Evolutionary conservation across 805 yeast genomes (phyloP).

Genomic region (Candida pseudoglaebosa): DNA sequence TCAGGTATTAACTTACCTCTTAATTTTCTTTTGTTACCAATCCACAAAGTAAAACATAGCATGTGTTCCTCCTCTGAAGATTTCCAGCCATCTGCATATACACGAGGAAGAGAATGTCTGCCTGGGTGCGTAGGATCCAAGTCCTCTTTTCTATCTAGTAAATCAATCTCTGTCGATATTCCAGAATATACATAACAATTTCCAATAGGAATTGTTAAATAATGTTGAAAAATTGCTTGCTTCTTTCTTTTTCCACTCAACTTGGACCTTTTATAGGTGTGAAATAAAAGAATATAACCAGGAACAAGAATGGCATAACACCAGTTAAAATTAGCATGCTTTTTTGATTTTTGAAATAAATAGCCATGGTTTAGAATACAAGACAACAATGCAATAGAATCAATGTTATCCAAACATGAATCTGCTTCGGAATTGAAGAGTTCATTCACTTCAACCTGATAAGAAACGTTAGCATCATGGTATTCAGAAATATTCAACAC

Average conservation of each 20-base stretch:
- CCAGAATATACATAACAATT: slow-evolving; percentile 80
- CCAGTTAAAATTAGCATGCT: slow-evolving; percentile 61
- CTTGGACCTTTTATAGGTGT: slow-evolving; percentile 44
- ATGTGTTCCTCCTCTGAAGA: slow-evolving; percentile 73
- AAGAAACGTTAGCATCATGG: slow-evolving; percentile 51
- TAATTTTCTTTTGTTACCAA: slow-evolving; percentile 57
- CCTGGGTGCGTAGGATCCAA: slow-evolving; percentile 51
- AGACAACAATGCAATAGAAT: slow-evolving; percentile 55
- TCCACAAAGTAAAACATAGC: slow-evolving; percentile 83
- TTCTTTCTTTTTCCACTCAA: slow-evolving; percentile 44
- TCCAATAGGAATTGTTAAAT: slow-evolving; percentile 56
- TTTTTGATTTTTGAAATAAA: slow-evolving; percentile 65
- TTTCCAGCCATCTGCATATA: slow-evolving; percentile 80
- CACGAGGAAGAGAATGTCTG: slow-evolving; percentile 58
- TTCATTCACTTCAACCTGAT: slow-evolving; percentile 34
- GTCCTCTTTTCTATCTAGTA: slow-evolving; percentile 45
- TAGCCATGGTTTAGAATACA: slow-evolving; percentile 62
- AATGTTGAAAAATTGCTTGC: slow-evolving; percentile 46
- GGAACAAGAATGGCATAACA: slow-evolving; percentile 66
- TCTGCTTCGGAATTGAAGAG: slow-evolving; percentile 57
- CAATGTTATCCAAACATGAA: slow-evolving; percentile 49
- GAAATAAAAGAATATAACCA: slow-evolving; percentile 60
- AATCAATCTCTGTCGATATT: slow-evolving; percentile 50
- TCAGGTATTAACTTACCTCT: slow-evolving; percentile 16
- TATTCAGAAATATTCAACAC: slow-evolving; percentile 50